Base-by-base conservation (phyloP, 1,284 basidiomycete species). In the Trichosporon asahii region DNA sequence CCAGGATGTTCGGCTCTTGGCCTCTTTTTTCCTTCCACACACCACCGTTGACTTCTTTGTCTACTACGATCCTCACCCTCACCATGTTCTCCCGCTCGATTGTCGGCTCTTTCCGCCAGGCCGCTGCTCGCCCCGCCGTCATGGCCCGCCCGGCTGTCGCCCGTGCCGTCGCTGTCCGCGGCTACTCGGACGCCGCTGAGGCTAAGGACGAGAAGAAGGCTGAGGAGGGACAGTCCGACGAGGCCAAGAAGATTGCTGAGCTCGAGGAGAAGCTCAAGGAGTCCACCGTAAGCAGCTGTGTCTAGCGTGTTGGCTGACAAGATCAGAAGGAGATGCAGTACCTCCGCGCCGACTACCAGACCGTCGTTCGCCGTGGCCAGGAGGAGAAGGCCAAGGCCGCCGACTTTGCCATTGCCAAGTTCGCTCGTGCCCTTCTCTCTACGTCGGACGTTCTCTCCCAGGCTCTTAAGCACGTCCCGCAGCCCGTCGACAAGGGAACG, bases 281-380 rank as follows among this genome's bases (percentile, higher is more conserved):
- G 66, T 23, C 70, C 61, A 8, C 21, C n/a, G 21, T 40, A 23
- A 37, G 11, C 14, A 7, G 29, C 3, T 2, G 18, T 2, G 8
- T 1, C 7, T 18, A 35, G 21, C 6, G 11, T n/a, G 3, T 18
- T 27, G 40, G 29, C 70, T 72, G 37, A 69, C 68, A 8, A 14
- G 2, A 9, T 74, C 77, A 95, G 93, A 87, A 89, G 78, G 91
- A 93, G 77, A 85, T 95, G 78, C 90, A 91, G 71, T 95, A 96
- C 81, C 86, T 92, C 70, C 91, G 93, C 80, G 97, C 96, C 74
- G 96, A 99, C 85, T 94, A 94, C 84, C 87, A 98, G 73, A 99
- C 98, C 82, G 87, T 98, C 65, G 93, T 95, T 81, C 91, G 94
- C 70, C 94, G 95, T 76, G 88, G 93, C 68, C 89, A 90, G 31